phyloP scores from a whole-genome alignment of 1,284 basidiomycete genomes.

The Melampsora americana region DNA sequence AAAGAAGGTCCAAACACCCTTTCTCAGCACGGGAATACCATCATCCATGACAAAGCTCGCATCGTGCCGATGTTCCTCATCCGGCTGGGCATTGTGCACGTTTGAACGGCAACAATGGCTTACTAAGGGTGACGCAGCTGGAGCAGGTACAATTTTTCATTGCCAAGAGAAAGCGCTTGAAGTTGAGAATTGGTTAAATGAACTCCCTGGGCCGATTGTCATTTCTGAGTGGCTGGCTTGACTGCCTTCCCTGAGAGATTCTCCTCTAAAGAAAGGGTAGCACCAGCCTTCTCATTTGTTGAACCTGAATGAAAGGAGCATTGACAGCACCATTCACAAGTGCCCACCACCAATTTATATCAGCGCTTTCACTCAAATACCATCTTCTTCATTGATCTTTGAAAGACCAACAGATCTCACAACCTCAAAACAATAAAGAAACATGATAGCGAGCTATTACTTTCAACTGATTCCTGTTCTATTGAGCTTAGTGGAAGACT shows the following conservation, averaged over 20 bases:
- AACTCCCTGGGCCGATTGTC: conserved; percentile 2
- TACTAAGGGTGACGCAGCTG: too few species aligned
- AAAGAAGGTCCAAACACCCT: too few species aligned
- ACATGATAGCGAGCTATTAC: neutral
- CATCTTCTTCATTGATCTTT: neutral
- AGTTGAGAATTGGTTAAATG: neutral
- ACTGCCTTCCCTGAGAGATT: too few species aligned
- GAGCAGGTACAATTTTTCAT: too few species aligned
- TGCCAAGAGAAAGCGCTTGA: too few species aligned
- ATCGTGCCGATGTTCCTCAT: too few species aligned
- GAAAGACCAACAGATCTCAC: neutral
- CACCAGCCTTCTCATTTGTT: neutral
- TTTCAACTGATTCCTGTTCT: neutral
- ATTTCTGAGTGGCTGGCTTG: neutral
- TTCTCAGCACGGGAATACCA: too few species aligned
- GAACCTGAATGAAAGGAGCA: neutral
- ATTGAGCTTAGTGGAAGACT: neutral
- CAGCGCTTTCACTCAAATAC: neutral
- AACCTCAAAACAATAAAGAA: neutral
- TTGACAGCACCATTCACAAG: neutral
- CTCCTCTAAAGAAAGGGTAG: neutral
- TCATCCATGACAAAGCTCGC: too few species aligned
- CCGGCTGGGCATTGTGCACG: too few species aligned
- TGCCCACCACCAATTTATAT: neutral
- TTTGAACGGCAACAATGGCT: too few species aligned